phyloP scores from a whole-genome alignment of 768 basidiomycete species.

The Mycena galericulata region DNA sequence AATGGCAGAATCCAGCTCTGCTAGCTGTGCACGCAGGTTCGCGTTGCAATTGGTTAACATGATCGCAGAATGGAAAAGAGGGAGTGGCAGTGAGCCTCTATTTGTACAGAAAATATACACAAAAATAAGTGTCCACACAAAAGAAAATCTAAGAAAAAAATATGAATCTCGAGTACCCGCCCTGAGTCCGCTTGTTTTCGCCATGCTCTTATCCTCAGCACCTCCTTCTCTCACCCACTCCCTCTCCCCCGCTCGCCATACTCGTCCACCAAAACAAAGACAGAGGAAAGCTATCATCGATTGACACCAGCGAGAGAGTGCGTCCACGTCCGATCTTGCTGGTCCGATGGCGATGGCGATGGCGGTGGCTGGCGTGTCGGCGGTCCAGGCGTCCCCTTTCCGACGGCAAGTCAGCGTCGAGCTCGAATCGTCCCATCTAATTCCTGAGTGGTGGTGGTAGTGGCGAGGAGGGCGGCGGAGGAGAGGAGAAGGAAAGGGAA shows the following conservation, averaged over 20 bases:
- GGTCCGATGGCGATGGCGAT: conserved; percentile 15
- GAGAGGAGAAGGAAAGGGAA: background rate
- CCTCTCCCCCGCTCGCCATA: background rate
- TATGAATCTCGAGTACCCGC: too few relatives aligned
- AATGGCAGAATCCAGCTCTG: background rate
- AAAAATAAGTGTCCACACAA: too few relatives aligned
- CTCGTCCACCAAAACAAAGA: background rate
- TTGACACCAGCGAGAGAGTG: background rate
- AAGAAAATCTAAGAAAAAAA: too few relatives aligned
- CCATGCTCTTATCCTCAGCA: too few relatives aligned
- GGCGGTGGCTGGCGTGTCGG: conserved; percentile 1
- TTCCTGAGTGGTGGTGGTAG: background rate
- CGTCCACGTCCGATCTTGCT: conserved; percentile 8
- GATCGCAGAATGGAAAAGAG: too few relatives aligned
- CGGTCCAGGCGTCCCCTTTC: conserved; percentile 19
- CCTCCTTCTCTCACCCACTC: too few relatives aligned
- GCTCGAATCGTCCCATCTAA: background rate
- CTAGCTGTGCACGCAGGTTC: background rate
- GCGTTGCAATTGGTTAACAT: background rate
- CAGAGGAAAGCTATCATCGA: background rate
- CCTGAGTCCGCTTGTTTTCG: too few relatives aligned
- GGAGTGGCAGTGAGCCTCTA: too few relatives aligned
- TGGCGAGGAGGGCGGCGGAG: background rate
- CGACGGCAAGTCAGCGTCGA: background rate
- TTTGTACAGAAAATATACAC: too few relatives aligned